Evolutionary conservation across 345 rosid genomes (phyloP).

Genomic region (Iberis pinnata): DNA sequence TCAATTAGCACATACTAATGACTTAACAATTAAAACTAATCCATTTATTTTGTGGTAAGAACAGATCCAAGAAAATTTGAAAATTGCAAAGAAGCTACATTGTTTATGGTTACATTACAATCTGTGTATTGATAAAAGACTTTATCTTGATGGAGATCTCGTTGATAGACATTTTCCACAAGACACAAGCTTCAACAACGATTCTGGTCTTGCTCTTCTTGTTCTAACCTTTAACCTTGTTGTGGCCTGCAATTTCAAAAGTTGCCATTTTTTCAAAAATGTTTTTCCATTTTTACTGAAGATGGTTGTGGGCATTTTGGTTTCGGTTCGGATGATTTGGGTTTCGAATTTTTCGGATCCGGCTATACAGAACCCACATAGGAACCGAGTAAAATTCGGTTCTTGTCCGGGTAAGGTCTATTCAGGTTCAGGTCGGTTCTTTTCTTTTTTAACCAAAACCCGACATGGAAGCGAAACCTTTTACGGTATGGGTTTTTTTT

Average conservation of each 20-base stretch:
- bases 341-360: too few relatives aligned
- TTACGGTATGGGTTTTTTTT: too few relatives aligned
- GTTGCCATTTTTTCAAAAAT: not conserved
- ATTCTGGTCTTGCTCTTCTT: conserved; percentile 36
- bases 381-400: too few relatives aligned
- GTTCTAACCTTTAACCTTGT: conserved; percentile 66
- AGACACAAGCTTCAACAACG: conserved; percentile 67
- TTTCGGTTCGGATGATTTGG: too few relatives aligned
- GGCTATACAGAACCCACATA: too few relatives aligned
- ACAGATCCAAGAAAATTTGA: conserved; percentile 10
- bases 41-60: conserved; percentile 23
- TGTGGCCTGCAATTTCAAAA: conserved; percentile 45
- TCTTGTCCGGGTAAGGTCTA: too few relatives aligned
- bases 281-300: too few relatives aligned
- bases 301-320: too few relatives aligned
- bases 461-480: too few relatives aligned
- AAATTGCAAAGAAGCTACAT: conserved; percentile 20
- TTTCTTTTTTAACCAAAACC: too few relatives aligned
- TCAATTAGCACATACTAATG: too few relatives aligned
- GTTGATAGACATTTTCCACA: conserved; percentile 76
- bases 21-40: conserved; percentile 1
- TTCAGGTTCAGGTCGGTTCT: too few relatives aligned
- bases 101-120: conserved; percentile 24
- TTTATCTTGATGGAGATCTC: conserved; percentile 45
- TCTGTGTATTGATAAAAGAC: conserved; percentile 10